Base-by-base conservation (phyloP, 2,329 filamentous ascomycete species). In the Talaromyces atroroseus region DNA sequence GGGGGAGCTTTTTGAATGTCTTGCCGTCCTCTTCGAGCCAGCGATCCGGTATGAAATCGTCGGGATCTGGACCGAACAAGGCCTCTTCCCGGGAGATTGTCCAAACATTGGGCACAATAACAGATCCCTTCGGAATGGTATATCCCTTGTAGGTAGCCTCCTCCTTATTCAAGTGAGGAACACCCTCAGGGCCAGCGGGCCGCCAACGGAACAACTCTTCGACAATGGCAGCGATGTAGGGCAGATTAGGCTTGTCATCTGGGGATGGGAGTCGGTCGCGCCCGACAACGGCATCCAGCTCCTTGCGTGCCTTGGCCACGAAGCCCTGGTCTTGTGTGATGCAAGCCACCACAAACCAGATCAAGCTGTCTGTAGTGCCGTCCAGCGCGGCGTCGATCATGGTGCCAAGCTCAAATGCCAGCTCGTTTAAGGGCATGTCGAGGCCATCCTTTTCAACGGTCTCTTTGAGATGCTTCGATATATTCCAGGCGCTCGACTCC, bases 321-420 rank as follows among this genome's bases (percentile, higher is more conserved):
- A 61, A 60, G 42, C 8, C 8, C 10, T 29, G 38, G 20, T 36
- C 26, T 26, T 56, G 36, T 16, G 60, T 61, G 42, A 60, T 49
- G 36, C 59, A 61, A 24, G 58, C 58, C n/a, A 58, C 52, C 5
- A 60, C 34, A 23, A 61, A 60, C 58, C 58, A 61, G 23, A 58
- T 52, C 23, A 60, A 26, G 20, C 48, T 56, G 40, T 60, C 59
- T 14, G 52, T 57, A 36, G 75, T 78, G 1, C 76, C 78, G 59
- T 79, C 77, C 24, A 70, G 76, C 20, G 77, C 73, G 21, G 76
- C 77, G n/a, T 76, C 77, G 58, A 78, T 77, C 16, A 79, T 66
- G 0, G 70, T 72, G 6, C 73, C 74, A 6, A 76, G 72, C 14
- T 78, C 70, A 62, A 74, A 78, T 5, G 73, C 71, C 56, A 79